A percentile compares a stretch with the other conserved stretches of the same genome.
Evolutionary conservation across 768 basidiomycete genomes (phyloP).

Genomic region (Naganishia onofrii): DNA sequence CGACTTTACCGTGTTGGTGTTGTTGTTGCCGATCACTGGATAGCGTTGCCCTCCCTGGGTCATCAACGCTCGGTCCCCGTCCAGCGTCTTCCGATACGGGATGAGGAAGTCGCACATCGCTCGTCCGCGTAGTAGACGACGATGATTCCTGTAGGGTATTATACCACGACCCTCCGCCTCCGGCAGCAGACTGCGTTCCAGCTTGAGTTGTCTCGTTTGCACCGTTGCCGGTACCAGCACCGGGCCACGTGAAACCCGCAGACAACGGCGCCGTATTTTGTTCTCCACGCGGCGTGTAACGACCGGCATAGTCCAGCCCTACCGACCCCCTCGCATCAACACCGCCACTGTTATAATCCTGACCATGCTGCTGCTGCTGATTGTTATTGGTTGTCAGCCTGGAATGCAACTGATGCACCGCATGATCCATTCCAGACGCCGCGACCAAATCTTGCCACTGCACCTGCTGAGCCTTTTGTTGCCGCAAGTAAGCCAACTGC

Average conservation of each 20-base stretch:
- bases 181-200: background rate
- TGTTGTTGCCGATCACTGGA: too few relatives aligned
- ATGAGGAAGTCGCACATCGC: conserved; percentile 1
- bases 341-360: background rate
- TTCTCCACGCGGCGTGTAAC: background rate
- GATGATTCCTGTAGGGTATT: background rate
- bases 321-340: background rate
- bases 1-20: too few relatives aligned
- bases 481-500: conserved; percentile 27
- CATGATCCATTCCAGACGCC: conserved; percentile 13
- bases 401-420: conserved; percentile 6
- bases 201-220: background rate
- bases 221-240: background rate
- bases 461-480: conserved; percentile 28
- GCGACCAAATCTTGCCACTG: conserved; percentile 29
- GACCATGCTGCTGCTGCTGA: background rate
- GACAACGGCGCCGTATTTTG: background rate
- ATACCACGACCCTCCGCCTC: conserved; percentile 7
- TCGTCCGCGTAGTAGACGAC: background rate
- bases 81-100: background rate
- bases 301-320: background rate
- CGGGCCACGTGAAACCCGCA: conserved; percentile 7
- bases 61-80: background rate
- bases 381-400: background rate
- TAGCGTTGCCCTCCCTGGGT: too few relatives aligned